Evolutionary conservation across 495 filamentous ascomycete species (phyloP).

Genomic region (Hypoxylon perforatum): DNA sequence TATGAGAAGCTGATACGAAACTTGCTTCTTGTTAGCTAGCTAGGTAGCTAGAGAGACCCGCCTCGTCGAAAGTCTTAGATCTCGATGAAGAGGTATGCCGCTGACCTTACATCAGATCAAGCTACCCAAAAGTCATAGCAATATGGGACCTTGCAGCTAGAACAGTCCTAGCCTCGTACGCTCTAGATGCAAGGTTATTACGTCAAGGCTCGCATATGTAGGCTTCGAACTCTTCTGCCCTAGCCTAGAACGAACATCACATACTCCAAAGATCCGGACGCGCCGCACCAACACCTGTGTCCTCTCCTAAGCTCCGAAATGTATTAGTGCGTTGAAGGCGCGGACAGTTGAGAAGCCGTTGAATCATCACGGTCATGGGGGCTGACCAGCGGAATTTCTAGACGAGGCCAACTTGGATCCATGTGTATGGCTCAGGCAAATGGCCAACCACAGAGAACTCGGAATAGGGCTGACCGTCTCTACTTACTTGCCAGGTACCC

Average conservation of each 20-base stretch:
- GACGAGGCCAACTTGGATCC: conserved; percentile 14
- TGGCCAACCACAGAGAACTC: conserved; percentile 20
- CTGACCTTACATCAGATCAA: background rate
- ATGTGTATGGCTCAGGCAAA: background rate
- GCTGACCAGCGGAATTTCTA: conserved; percentile 5
- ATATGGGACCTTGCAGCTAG: background rate
- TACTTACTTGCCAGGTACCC: background rate
- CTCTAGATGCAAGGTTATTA: background rate
- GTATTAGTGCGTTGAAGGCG: background rate
- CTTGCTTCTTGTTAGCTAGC: background rate
- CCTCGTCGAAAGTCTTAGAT: background rate
- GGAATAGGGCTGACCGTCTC: conserved; percentile 17
- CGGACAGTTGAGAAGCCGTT: background rate
- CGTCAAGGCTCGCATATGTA: background rate
- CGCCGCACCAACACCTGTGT: no score
- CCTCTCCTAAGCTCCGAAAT: background rate
- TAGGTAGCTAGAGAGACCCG: background rate
- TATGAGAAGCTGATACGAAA: background rate
- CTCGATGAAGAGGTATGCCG: background rate
- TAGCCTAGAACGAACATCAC: no score
- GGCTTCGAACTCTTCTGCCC: no score
- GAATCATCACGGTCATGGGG: conserved; percentile 1
- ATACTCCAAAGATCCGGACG: no score
- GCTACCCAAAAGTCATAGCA: background rate
- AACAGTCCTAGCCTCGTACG: background rate